Percentiles rank a stretch among this genome's conserved stretches.
Evolutionary conservation across 306 rosid species (phyloP).

Genomic region (Lathyrus oleraceus): DNA sequence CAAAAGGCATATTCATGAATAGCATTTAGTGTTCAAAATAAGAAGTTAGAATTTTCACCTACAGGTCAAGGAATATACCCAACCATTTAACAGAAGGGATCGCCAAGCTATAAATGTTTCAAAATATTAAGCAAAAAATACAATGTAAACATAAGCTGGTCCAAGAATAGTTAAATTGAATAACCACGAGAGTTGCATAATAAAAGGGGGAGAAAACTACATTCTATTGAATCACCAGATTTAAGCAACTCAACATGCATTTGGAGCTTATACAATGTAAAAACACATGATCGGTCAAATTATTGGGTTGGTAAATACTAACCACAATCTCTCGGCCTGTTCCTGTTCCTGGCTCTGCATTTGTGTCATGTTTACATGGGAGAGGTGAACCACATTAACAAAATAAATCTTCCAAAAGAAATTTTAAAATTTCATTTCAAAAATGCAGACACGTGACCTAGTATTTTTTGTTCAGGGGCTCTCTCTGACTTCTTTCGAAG

Average conservation of each 20-base stretch:
- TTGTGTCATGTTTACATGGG: conserved; percentile 31
- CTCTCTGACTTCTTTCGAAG: conserved; percentile 56
- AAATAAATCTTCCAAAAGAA: conserved; percentile 28
- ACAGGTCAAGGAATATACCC: neutral
- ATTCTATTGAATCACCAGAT: conserved; percentile 12
- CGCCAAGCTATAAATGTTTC: neutral
- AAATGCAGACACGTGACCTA: conserved; percentile 50
- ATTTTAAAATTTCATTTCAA: conserved; percentile 23
- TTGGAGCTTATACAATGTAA: neutral
- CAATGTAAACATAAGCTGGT: neutral
- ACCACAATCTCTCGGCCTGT: conserved; percentile 83
- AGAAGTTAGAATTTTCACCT: neutral
- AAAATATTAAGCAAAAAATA: neutral
- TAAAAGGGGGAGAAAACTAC: conserved; percentile 12
- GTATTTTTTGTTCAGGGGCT: conserved; percentile 55
- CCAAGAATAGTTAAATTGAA: neutral
- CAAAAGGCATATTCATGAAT: conserved; percentile 6
- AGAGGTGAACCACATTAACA: conserved; percentile 14
- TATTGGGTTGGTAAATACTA: conserved; percentile 37
- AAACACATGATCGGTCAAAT: conserved; percentile 17
- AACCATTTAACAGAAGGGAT: conserved; percentile 11
- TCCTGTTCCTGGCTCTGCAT: conserved; percentile 85
- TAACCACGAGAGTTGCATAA: neutral
- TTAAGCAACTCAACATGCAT: conserved; percentile 8
- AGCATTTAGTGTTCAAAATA: neutral